These are phyloP conservation scores for Solanum ossicruentum DNA, from an alignment of 257 asterid species.

Conservation along the genomic window DNA sequence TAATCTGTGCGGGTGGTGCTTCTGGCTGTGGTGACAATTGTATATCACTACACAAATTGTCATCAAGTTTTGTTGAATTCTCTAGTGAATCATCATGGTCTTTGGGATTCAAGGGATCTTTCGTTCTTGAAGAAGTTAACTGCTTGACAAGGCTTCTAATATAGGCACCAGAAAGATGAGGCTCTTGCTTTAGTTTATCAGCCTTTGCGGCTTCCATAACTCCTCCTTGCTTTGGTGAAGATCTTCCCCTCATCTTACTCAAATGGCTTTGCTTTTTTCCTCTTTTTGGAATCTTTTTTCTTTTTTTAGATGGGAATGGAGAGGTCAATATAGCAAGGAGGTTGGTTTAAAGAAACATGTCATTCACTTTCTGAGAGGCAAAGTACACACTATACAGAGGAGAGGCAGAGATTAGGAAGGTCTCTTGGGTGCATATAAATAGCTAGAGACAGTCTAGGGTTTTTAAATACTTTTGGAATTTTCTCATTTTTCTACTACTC, in stretches of 20 bases:
- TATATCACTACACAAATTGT: conserved; percentile 14
- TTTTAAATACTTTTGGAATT: conserved; percentile 35
- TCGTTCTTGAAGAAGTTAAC: conserved; percentile 67
- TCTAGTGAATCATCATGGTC: conserved; percentile 32
- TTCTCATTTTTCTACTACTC: conserved; percentile 13
- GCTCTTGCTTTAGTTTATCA: conserved; percentile 43
- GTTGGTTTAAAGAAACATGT: conserved; percentile 15
- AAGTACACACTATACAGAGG: conserved; percentile 55
- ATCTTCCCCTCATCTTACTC: conserved; percentile 58
- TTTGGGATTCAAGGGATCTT: conserved; percentile 32
- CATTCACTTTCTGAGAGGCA: conserved; percentile 34
- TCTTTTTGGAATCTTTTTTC: not conserved
- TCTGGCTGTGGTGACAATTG: conserved; percentile 4
- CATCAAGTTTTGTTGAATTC: conserved; percentile 13
- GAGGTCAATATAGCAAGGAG: conserved; percentile 15
- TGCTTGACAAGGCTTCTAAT: conserved; percentile 87
- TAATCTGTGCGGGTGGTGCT: conserved; percentile 24
- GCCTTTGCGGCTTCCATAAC: conserved; percentile 27
- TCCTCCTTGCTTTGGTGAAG: conserved; percentile 49
- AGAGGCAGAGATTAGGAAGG: conserved; percentile 40
- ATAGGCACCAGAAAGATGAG: conserved; percentile 85
- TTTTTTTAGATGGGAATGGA: conserved; percentile 6
- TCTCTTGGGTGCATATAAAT: conserved; percentile 64
- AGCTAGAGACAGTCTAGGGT: conserved; percentile 44
- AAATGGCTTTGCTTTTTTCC: not conserved